A percentile compares a stretch with the other conserved stretches of the same genome.
phyloP scores from a whole-genome alignment of 176 grass and related monocot species.

The Stipa capillata region DNA sequence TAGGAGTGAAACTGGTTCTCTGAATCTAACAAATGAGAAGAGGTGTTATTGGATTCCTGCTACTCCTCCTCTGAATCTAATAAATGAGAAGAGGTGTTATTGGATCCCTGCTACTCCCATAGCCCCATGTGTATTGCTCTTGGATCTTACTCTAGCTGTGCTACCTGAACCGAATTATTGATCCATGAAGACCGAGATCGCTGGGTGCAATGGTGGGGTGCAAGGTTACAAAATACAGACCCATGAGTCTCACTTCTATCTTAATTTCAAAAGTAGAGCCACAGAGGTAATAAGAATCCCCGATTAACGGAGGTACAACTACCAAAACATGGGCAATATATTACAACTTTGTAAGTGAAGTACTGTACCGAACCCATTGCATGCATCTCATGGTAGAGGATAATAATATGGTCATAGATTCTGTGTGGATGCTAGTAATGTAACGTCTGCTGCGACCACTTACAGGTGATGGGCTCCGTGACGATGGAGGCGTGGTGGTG shows the following conservation, averaged over 20 bases:
- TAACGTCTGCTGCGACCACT: not conserved
- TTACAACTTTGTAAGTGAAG: too few relatives aligned
- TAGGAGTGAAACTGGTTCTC: not conserved
- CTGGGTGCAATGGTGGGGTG: too few relatives aligned
- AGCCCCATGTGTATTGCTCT: not conserved
- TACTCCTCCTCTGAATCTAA: too few relatives aligned
- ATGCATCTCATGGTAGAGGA: not conserved
- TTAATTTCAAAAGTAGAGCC: too few relatives aligned
- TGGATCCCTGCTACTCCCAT: too few relatives aligned
- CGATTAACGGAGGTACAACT: not conserved
- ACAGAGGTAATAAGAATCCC: too few relatives aligned
- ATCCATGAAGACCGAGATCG: too few relatives aligned
- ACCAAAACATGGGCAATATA: not conserved
- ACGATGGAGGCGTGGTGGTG: slow-evolving; percentile 85
- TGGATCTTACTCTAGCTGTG: not conserved
- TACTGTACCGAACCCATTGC: not conserved
- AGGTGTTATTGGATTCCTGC: not conserved
- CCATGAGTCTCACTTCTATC: too few relatives aligned
- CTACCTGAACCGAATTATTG: not conserved
- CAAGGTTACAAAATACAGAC: too few relatives aligned
- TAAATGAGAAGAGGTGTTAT: too few relatives aligned
- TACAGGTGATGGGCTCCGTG: slow-evolving; percentile 92
- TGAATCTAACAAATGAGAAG: not conserved
- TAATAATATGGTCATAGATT: not conserved
- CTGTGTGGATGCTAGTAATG: not conserved